phyloP scores from a whole-genome alignment of 1,284 basidiomycete species.

The Cryptococcus sp. region DNA sequence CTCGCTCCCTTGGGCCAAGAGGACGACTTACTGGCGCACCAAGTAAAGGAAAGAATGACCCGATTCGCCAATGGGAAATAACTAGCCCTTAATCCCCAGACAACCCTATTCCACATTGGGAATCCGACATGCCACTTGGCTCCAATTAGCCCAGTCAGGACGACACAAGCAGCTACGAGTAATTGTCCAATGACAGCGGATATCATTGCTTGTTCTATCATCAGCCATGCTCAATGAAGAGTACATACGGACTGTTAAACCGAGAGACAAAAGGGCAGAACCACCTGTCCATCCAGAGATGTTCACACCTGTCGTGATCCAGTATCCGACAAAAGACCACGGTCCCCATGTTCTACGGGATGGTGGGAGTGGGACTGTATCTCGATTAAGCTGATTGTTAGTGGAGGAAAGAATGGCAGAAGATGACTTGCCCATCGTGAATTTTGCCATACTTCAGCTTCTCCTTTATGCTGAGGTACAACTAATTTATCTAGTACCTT shows the following conservation, averaged over 20 bases:
- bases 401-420: not conserved
- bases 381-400: conserved; percentile 22
- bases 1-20: not conserved
- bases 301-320: conserved; percentile 23
- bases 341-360: conserved; percentile 27
- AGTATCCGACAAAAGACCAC: conserved; percentile 26
- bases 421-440: conserved; percentile 17
- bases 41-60: conserved; percentile 32
- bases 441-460: conserved; percentile 25
- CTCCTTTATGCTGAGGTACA: conserved; percentile 19
- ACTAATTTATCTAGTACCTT: not conserved
- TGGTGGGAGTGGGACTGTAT: conserved; percentile 33
- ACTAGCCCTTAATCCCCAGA: conserved; percentile 26
- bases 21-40: conserved; percentile 21
- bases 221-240: not conserved
- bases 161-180: conserved; percentile 15
- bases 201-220: conserved; percentile 27
- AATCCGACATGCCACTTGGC: conserved; percentile 32
- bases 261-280: conserved; percentile 25
- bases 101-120: conserved; percentile 24
- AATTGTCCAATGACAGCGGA: conserved; percentile 22
- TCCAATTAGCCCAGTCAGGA: conserved; percentile 23
- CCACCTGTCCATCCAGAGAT: conserved; percentile 28
- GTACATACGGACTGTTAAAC: conserved; percentile 17
- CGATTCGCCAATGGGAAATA: conserved; percentile 30